phyloP scores from a whole-genome alignment of 2,329 filamentous ascomycete genomes.

The Byssoonygena ceratinophila region DNA sequence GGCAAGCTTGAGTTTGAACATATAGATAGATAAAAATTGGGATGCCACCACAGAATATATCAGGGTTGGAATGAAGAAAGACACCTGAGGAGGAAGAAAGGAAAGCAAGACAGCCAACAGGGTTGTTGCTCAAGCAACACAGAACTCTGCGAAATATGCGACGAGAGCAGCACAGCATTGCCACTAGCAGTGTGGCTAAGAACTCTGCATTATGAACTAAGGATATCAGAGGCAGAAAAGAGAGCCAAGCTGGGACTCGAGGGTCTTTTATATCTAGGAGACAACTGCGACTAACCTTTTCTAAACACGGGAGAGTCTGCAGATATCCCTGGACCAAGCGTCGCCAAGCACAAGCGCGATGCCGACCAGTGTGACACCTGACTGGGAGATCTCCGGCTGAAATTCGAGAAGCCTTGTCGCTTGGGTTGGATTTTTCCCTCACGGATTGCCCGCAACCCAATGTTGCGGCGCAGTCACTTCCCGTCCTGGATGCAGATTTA shows the following conservation, averaged over 20 bases:
- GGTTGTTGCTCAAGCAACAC: conserved; percentile 2
- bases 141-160: background rate
- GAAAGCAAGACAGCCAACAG: background rate
- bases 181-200: background rate
- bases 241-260: background rate
- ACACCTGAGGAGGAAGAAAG: background rate
- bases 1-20: too few species aligned
- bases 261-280: background rate
- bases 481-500: background rate
- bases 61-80: too few species aligned
- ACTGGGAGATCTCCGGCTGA: background rate
- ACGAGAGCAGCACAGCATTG: background rate
- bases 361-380: background rate
- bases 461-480: conserved; percentile 1
- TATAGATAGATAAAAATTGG: too few species aligned
- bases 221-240: background rate
- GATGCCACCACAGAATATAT: too few species aligned
- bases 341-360: conserved; percentile 3
- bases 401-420: background rate
- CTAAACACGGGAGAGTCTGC: background rate
- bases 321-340: background rate
- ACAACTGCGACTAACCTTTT: conserved; percentile 6
- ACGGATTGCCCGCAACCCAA: background rate
- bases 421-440: background rate
- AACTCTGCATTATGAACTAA: too few species aligned